A percentile compares a stretch with the other conserved stretches of the same genome.
Conservation (phyloP, 2,329 filamentous ascomycete species). For the Eurotiales sp. region DNA sequence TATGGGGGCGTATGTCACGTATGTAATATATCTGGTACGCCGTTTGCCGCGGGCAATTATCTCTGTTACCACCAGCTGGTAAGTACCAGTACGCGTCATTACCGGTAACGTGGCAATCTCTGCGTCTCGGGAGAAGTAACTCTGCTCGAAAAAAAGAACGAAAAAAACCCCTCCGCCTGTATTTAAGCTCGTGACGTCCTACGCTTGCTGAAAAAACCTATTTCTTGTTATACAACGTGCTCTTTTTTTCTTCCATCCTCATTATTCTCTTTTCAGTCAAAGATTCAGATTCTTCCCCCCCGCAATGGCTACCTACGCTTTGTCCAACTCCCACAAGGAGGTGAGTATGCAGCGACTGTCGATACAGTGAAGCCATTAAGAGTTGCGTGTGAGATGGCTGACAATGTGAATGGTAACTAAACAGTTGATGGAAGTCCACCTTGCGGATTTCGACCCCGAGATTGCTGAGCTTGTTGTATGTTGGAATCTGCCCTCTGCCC, state of each 20-base stretch:
- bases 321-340: constrained; percentile 63
- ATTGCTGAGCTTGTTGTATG: constrained; percentile 94
- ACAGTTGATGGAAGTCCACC: constrained; percentile 92
- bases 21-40: not conserved
- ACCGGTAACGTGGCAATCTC: too few relatives aligned
- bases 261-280: not conserved
- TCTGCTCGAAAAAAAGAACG: too few relatives aligned
- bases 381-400: too few relatives aligned
- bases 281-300: constrained; percentile 8
- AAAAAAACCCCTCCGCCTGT: not conserved
- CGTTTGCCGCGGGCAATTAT: too few relatives aligned
- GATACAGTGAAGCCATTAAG: too few relatives aligned
- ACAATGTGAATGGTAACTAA: not conserved
- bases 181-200: not conserved
- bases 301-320: constrained; percentile 55
- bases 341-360: too few relatives aligned
- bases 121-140: not conserved
- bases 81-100: not conserved
- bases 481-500: constrained; percentile 13
- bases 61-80: too few relatives aligned
- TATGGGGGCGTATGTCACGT: not conserved
- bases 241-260: not conserved
- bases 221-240: not conserved
- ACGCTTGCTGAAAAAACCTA: too few relatives aligned
- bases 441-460: constrained; percentile 88